A percentile compares a stretch with the other conserved stretches of the same genome.
Conservation (phyloP, 768 basidiomycete species). For the Cantharellus anzutake region DNA sequence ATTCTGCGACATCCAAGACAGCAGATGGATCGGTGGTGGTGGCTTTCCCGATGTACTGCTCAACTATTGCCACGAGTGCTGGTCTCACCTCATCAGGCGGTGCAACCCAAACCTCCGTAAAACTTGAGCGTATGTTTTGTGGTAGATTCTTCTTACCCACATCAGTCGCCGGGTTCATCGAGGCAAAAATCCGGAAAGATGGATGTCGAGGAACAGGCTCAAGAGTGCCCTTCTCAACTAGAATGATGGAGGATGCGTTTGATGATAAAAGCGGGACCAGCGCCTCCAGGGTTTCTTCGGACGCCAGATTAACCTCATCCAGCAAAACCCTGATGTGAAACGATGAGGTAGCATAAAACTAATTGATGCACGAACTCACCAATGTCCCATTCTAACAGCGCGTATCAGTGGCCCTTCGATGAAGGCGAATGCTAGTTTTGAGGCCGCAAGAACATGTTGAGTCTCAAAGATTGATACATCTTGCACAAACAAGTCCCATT, state of each 20-base stretch:
- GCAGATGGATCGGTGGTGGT: constrained; percentile 72
- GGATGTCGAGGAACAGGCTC: constrained; percentile 83
- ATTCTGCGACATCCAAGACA: constrained; percentile 82
- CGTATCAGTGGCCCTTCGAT: constrained; percentile 92
- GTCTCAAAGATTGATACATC: constrained; percentile 68
- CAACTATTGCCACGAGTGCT: constrained; percentile 69
- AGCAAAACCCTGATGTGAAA: constrained; percentile 57
- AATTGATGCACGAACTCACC: constrained; percentile 32
- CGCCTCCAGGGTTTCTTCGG: constrained; percentile 84
- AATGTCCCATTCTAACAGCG: constrained; percentile 74
- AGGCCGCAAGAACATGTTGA: constrained; percentile 72
- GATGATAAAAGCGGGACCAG: constrained; percentile 73
- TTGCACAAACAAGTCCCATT: constrained; percentile 49
- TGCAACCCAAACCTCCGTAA: constrained; percentile 92
- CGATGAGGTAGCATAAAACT: neutral
- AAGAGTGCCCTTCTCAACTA: constrained; percentile 83
- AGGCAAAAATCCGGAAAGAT: constrained; percentile 91
- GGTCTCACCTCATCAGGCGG: constrained; percentile 85
- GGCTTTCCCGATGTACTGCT: constrained; percentile 71
- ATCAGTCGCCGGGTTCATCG: constrained; percentile 99
- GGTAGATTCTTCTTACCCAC: constrained; percentile 96
- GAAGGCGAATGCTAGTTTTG: constrained; percentile 85
- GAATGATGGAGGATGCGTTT: constrained; percentile 72
- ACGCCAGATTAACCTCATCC: constrained; percentile 92
- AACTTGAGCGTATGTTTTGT: constrained; percentile 71